Evolutionary conservation across 805 yeast genomes (phyloP), one percentile per base, ranked within the genome.

Genomic region (Saturnispora quitensis): DNA sequence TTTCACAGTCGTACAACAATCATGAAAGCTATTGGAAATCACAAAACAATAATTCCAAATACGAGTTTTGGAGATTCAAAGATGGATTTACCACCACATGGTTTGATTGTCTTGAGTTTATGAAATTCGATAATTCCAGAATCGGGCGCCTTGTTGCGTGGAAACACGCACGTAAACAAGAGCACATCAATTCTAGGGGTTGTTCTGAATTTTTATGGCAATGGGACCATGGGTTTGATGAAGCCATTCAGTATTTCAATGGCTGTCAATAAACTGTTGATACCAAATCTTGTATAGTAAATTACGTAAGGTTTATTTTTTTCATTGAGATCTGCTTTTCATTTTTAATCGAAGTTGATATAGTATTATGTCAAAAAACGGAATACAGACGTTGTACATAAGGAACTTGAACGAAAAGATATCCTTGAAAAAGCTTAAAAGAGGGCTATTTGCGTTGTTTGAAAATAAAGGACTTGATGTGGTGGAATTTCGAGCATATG

Each of bases 181-280:
- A 88, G 59, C 95, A 90, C 64, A 60, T 79, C 22, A 57, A 66
- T 10, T 62, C 67, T 7, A 75, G 77, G 56, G 93, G 93, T 6
- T 59, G 68, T 6, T 75, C 83, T 58, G 71, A 71, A 13, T 77
- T 73, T 61, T 51, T 81, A 50, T 91, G 97, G 96, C 96, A 86
- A 66, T 91, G 88, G 85, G 89, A 84, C 27, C 95, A 85, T 58
- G 97, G 96, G 0, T 89, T 79, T 61, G 78, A 77, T 47, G 75
- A 76, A 45, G 97, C 89, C 0, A 3, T 58, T 78, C 34, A 65
- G 67, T 36, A 73, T 72, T 47, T 81, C 74, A 53, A 52, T 42
- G 35, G 31, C 18, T 15, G 31, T 33, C 18, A 38, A 15, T 36
- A 33, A 28, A 24, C 13, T n/a, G 31, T 22, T 15, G 27, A 38